These are phyloP conservation scores for Fomitopsis betulina DNA, from an alignment of 1,284 basidiomycete genomes.

Conservation along the genomic window DNA sequence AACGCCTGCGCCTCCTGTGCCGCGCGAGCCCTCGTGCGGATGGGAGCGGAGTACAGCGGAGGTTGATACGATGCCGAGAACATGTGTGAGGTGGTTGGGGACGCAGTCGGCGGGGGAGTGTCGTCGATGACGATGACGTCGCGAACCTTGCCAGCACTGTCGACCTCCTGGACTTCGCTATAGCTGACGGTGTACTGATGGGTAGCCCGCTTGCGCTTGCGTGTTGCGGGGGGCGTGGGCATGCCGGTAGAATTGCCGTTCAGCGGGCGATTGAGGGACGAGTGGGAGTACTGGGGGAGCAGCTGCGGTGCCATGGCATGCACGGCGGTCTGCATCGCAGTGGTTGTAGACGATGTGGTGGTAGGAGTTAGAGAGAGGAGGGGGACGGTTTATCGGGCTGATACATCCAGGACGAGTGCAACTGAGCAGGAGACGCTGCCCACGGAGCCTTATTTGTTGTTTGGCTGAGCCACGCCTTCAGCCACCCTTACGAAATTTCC, in stretches of 20 bases:
- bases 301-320: constrained; percentile 55
- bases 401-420: constrained; percentile 29
- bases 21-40: constrained; percentile 75
- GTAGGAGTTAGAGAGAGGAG: constrained; percentile 38
- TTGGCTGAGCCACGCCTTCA: constrained; percentile 27
- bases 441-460: constrained; percentile 32
- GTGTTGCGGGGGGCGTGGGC: constrained; percentile 62
- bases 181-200: constrained; percentile 77
- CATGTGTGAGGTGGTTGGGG: constrained; percentile 58
- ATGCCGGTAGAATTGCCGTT: constrained; percentile 27
- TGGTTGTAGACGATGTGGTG: constrained; percentile 40
- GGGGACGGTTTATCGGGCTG: constrained; percentile 29
- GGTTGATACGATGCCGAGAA: constrained; percentile 78
- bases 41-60: constrained; percentile 64
- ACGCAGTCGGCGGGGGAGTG: constrained; percentile 75
- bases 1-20: constrained; percentile 76
- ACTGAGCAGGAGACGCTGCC: constrained; percentile 26
- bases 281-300: constrained; percentile 52
- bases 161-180: constrained; percentile 80
- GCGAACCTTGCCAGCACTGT: constrained; percentile 64
- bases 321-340: constrained; percentile 60
- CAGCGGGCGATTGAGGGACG: constrained; percentile 26
- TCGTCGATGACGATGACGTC: constrained; percentile 88
- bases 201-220: constrained; percentile 72
- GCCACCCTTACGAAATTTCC: constrained; percentile 24